phyloP scores from a whole-genome alignment of 345 rosid species.

The Gossypium bickii region DNA sequence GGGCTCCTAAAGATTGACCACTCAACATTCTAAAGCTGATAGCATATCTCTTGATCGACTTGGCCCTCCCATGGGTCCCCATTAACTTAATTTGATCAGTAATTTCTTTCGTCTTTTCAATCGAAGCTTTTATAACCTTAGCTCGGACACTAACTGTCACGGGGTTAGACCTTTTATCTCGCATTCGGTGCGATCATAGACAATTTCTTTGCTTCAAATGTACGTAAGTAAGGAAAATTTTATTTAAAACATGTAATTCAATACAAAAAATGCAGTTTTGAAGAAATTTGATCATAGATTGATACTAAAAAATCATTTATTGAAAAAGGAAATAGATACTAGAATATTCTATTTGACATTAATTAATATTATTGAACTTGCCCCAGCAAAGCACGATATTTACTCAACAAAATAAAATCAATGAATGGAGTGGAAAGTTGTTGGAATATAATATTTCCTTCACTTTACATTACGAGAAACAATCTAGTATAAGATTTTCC shows the following conservation, averaged over 20 bases:
- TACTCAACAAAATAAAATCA: not conserved
- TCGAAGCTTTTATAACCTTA: too few relatives aligned
- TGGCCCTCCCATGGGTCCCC: too few relatives aligned
- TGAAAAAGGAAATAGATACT: not conserved
- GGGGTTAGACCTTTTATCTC: fast-evolving
- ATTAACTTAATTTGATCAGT: too few relatives aligned
- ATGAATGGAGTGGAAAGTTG: not conserved
- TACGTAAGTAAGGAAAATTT: not conserved
- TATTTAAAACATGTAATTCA: too few relatives aligned
- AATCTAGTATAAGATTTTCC: not conserved
- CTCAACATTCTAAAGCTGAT: too few relatives aligned
- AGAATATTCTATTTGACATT: not conserved
- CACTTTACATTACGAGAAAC: not conserved
- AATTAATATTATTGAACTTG: not conserved
- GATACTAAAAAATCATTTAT: not conserved
- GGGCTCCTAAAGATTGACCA: too few relatives aligned
- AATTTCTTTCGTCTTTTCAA: too few relatives aligned
- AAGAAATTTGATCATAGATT: not conserved
- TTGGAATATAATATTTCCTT: not conserved
- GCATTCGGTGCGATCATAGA: fast-evolving
- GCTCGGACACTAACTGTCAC: fast-evolving
- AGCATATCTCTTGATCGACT: too few relatives aligned
- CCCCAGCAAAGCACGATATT: not conserved
- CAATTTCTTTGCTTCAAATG: too few relatives aligned
- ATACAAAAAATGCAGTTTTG: not conserved